phyloP scores from a whole-genome alignment of 2,329 filamentous ascomycete species.

The Colletotrichum scovillei region DNA sequence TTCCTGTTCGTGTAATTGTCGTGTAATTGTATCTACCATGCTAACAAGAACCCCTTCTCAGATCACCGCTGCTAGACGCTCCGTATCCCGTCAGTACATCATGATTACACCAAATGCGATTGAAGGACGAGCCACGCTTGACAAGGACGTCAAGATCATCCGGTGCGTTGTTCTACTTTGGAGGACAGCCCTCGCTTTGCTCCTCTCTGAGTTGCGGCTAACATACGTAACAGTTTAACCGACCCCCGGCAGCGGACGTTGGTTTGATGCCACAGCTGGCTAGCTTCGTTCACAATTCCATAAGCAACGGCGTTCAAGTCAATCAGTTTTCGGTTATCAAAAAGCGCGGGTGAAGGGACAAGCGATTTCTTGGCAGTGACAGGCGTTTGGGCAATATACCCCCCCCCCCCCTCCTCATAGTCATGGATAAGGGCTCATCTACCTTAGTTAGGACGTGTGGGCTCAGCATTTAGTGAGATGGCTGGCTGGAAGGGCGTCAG shows the following conservation, averaged over 20 bases:
- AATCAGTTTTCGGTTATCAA: not conserved
- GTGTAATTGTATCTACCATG: not conserved
- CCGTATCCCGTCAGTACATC: conserved; percentile 93
- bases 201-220: conserved; percentile 36
- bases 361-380: not conserved
- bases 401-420: not conserved
- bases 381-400: not conserved
- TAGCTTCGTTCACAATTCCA: not conserved
- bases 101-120: conserved; percentile 95
- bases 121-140: conserved; percentile 65
- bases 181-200: not conserved
- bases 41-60: conserved; percentile 45
- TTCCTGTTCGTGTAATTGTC: not conserved
- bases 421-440: not conserved
- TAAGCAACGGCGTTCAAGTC: not conserved
- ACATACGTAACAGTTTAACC: conserved; percentile 56
- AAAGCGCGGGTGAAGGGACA: not conserved
- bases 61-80: conserved; percentile 86
- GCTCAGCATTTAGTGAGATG: not conserved
- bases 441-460: not conserved
- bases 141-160: conserved; percentile 82
- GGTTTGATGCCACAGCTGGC: conserved; percentile 34
- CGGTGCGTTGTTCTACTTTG: conserved; percentile 59
- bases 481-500: not conserved
- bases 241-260: conserved; percentile 69